phyloP scores from a whole-genome alignment of 306 rosid species.

The Trifolium repens region DNA sequence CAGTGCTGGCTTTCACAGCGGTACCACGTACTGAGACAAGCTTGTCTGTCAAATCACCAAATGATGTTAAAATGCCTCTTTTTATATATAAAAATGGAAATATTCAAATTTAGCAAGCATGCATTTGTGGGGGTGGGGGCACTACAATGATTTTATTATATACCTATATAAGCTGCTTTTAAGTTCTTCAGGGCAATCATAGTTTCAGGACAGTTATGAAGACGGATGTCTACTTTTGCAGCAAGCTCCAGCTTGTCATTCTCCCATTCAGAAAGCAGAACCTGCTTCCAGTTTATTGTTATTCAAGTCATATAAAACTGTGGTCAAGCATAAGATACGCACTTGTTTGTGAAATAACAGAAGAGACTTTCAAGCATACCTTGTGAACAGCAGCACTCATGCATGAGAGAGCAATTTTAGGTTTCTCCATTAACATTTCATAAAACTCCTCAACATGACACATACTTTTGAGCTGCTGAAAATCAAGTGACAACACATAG shows the following conservation, averaged over 20 bases:
- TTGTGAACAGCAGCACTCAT: slow-evolving; percentile 77
- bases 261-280: slow-evolving; percentile 56
- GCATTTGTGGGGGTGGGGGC: background rate
- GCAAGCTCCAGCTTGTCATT: slow-evolving; percentile 49
- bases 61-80: slow-evolving; percentile 25
- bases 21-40: slow-evolving; percentile 95
- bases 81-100: slow-evolving; percentile 24
- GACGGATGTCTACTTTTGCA: slow-evolving; percentile 66
- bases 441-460: slow-evolving; percentile 58
- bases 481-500: slow-evolving; percentile 65
- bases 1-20: slow-evolving; percentile 82
- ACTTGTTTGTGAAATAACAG: slow-evolving; percentile 6
- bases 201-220: slow-evolving; percentile 81
- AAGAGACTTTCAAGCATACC: slow-evolving; percentile 48
- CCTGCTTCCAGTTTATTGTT: slow-evolving; percentile 54
- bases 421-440: slow-evolving; percentile 65
- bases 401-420: slow-evolving; percentile 75
- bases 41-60: slow-evolving; percentile 63
- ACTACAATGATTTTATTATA: background rate
- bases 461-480: slow-evolving; percentile 59
- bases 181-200: slow-evolving; percentile 86
- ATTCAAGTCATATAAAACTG: slow-evolving; percentile 23
- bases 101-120: slow-evolving; percentile 10
- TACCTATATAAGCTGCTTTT: slow-evolving; percentile 95
- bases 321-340: slow-evolving; percentile 29